Evolutionary conservation across 768 basidiomycete species (phyloP).

Genomic region (Grammothele lineata): DNA sequence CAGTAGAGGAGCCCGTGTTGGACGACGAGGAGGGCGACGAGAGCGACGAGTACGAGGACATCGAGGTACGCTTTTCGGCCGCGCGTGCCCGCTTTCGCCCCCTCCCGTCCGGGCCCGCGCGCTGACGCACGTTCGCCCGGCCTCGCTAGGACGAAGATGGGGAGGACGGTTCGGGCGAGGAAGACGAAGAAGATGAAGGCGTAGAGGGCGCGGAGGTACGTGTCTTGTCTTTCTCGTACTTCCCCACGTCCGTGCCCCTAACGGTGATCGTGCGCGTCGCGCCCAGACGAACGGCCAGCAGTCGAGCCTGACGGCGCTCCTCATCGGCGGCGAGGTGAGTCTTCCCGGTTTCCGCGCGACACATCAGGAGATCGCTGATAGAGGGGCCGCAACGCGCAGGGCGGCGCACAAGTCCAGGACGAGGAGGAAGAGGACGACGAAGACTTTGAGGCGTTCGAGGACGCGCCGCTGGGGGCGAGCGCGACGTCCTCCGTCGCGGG

Average conservation of each 20-base stretch:
- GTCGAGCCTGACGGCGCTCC: slow-evolving; percentile 23
- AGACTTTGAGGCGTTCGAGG: slow-evolving; percentile 18
- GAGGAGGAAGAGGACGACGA: slow-evolving; percentile 21
- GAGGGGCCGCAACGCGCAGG: background rate
- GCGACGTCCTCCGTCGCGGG: slow-evolving; percentile 13
- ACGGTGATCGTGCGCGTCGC: background rate
- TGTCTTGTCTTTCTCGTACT: background rate
- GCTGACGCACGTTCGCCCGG: background rate
- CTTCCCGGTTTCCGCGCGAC: no score
- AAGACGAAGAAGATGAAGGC: slow-evolving; percentile 22
- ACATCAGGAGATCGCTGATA: background rate
- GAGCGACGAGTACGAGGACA: slow-evolving; percentile 28
- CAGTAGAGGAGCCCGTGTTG: slow-evolving; percentile 11
- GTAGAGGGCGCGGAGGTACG: slow-evolving; percentile 15
- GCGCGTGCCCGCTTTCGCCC: background rate
- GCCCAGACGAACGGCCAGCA: slow-evolving; percentile 5
- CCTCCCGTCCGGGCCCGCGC: background rate
- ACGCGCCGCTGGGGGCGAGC: slow-evolving; percentile 23
- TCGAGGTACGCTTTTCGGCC: slow-evolving; percentile 15
- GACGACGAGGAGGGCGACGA: slow-evolving; percentile 24
- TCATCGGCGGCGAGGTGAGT: slow-evolving; percentile 20
- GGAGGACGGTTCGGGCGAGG: slow-evolving; percentile 17
- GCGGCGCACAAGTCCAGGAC: slow-evolving; percentile 3
- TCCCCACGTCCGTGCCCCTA: background rate
- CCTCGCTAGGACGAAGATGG: slow-evolving; percentile 21